Conservation (phyloP, 257 asterid species). For the Capsicum chinense region DNA sequence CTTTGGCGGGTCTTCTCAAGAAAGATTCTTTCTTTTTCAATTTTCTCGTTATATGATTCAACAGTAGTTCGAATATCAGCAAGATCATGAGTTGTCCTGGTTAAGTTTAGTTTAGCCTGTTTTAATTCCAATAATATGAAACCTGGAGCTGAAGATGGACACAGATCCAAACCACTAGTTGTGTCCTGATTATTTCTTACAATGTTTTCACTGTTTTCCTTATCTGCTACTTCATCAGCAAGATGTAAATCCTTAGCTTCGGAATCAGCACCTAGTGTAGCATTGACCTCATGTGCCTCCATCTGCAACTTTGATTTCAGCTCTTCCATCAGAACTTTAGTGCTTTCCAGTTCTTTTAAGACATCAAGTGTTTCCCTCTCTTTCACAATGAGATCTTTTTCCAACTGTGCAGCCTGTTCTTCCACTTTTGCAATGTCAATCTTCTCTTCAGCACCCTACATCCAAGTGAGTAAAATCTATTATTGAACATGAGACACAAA, state of each 20-base stretch:
- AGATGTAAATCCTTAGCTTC: constrained; percentile 25
- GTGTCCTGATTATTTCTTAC: constrained; percentile 27
- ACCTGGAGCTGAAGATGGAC: constrained; percentile 68
- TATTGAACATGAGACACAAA: neutral
- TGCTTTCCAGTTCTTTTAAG: constrained; percentile 70
- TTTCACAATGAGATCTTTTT: constrained; percentile 61
- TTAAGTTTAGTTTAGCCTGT: constrained; percentile 75
- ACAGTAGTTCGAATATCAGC: constrained; percentile 78
- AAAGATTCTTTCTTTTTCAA: constrained; percentile 78
- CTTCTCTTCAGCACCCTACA: constrained; percentile 30
- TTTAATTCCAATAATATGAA: constrained; percentile 70
- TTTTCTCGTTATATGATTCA: constrained; percentile 66
- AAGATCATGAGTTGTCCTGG: constrained; percentile 70
- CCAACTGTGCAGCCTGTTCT: constrained; percentile 74
- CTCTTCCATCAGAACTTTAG: constrained; percentile 63
- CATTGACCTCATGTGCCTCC: constrained; percentile 58
- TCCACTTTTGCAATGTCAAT: constrained; percentile 61
- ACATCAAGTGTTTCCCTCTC: constrained; percentile 85
- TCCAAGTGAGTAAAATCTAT: neutral
- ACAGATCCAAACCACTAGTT: constrained; percentile 31
- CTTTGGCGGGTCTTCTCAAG: constrained; percentile 83
- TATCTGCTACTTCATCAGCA: constrained; percentile 26
- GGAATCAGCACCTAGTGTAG: constrained; percentile 35
- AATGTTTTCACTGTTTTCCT: constrained; percentile 3
- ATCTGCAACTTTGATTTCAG: constrained; percentile 66